Evolutionary conservation across 192 early-diverging fungal genomes (phyloP).

Genomic region (Entomortierella lignicola): DNA sequence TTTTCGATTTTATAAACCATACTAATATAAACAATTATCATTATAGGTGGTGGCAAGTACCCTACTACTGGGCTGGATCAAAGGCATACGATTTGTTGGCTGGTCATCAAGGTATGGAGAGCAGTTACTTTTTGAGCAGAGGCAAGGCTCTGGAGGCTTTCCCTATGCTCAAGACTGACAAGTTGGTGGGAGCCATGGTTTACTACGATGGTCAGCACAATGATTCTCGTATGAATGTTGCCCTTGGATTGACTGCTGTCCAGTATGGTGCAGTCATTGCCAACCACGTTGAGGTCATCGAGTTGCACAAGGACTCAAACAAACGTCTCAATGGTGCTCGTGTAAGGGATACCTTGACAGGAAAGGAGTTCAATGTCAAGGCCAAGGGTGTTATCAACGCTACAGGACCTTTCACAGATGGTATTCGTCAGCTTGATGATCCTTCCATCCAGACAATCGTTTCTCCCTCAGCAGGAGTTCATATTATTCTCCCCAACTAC

Average conservation of each 20-base stretch:
- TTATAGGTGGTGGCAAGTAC: constrained; percentile 91
- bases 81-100: constrained; percentile 94
- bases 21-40: too few relatives aligned
- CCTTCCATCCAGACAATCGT: constrained; percentile 85
- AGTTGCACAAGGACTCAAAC: constrained; percentile 78
- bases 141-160: constrained; percentile 92
- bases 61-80: constrained; percentile 95
- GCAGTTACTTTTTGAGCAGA: constrained; percentile 87
- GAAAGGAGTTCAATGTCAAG: constrained; percentile 85
- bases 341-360: constrained; percentile 85
- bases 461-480: constrained; percentile 92
- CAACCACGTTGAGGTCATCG: constrained; percentile 92
- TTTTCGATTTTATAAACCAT: too few relatives aligned
- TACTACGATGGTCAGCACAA: constrained; percentile 99
- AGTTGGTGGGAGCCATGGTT: constrained; percentile 92
- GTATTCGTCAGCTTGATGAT: constrained; percentile 91
- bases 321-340: constrained; percentile 81
- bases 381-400: constrained; percentile 97
- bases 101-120: constrained; percentile 82
- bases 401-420: constrained; percentile 85
- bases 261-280: constrained; percentile 91
- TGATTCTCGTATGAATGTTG: constrained; percentile 97
- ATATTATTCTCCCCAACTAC: constrained; percentile 96
- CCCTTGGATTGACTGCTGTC: constrained; percentile 90
- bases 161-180: constrained; percentile 92